Conservation (phyloP, 2,329 filamentous ascomycete genomes). For the Coniochaeta pulveracea region DNA sequence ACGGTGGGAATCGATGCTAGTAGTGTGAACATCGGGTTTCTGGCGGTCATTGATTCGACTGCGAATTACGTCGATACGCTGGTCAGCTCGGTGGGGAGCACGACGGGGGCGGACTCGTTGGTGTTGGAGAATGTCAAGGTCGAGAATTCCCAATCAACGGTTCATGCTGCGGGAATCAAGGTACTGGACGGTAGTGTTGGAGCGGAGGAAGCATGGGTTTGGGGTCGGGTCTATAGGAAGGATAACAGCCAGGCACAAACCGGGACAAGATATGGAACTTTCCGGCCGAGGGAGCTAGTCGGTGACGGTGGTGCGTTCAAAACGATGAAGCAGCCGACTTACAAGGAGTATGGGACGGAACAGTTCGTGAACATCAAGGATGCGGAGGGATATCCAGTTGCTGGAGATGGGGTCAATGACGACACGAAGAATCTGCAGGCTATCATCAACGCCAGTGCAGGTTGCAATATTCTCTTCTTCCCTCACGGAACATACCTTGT, state of each 20-base stretch:
- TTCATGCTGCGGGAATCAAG: constrained; percentile 1
- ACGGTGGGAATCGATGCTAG: constrained; percentile 7
- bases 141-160: constrained; percentile 4
- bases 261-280: not conserved
- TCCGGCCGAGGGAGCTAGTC: constrained; percentile 6
- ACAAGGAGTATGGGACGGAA: constrained; percentile 3
- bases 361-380: constrained; percentile 9
- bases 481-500: constrained; percentile 1
- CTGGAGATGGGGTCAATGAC: constrained; percentile 6
- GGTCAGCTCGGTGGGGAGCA: constrained; percentile 1
- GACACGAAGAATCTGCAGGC: constrained; percentile 5
- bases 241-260: not conserved
- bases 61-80: constrained; percentile 7
- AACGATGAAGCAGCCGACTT: constrained; percentile 6
- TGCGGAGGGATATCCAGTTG: constrained; percentile 4
- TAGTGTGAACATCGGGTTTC: constrained; percentile 4
- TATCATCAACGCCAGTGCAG: constrained; percentile 5
- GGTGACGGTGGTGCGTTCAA: constrained; percentile 4
- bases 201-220: constrained; percentile 6
- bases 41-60: constrained; percentile 10
- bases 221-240: constrained; percentile 7
- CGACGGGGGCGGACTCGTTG: constrained; percentile 4
- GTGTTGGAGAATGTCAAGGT: constrained; percentile 9
- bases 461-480: constrained; percentile 3
- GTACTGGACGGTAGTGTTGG: constrained; percentile 7